Evolutionary conservation across 345 rosid species (phyloP).

Genomic region (Alliaria petiolata): DNA sequence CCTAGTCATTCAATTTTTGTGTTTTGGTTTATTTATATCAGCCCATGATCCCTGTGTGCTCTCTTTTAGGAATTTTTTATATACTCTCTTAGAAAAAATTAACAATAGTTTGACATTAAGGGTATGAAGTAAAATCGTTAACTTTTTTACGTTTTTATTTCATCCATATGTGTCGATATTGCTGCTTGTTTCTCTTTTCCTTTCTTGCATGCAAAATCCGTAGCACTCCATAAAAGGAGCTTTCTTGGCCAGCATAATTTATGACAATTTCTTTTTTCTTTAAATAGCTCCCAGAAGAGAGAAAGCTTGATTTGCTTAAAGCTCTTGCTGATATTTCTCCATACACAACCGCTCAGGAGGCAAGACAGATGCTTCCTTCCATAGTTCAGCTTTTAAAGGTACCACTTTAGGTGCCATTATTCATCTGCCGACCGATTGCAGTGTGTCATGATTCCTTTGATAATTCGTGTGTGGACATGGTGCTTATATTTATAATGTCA

Average conservation of each 20-base stretch:
- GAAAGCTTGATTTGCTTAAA: constrained; percentile 95
- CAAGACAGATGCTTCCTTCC: constrained; percentile 91
- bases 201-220: background rate
- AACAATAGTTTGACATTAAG: constrained; percentile 3
- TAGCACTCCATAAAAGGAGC: background rate
- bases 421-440: background rate
- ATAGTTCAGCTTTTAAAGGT: constrained; percentile 89
- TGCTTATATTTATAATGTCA: background rate
- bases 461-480: background rate
- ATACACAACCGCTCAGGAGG: constrained; percentile 84
- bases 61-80: background rate
- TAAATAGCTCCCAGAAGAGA: constrained; percentile 88
- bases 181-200: background rate
- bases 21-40: background rate
- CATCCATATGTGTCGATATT: background rate
- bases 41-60: background rate
- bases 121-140: background rate
- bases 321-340: constrained; percentile 93
- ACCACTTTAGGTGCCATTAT: background rate
- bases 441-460: background rate
- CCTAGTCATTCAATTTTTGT: background rate
- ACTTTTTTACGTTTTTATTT: background rate
- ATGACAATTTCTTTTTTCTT: background rate
- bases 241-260: background rate
- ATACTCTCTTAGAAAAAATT: background rate